phyloP scores from a whole-genome alignment of 2,329 filamentous ascomycete genomes.

The Chaetomium sp. region DNA sequence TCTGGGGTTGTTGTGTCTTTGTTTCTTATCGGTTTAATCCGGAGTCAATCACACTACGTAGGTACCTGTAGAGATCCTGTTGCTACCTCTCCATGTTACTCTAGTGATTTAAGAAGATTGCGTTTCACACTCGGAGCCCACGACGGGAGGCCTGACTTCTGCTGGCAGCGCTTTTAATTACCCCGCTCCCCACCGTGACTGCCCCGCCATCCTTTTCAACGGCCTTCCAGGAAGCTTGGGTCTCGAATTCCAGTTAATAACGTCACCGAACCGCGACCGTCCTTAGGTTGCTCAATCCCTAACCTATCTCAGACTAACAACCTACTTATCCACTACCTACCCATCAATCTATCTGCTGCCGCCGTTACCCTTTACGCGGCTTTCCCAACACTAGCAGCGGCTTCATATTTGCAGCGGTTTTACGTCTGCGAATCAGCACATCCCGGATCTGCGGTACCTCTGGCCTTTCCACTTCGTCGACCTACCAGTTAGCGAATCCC shows the following conservation, averaged over 20 bases:
- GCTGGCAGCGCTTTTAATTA: neutral
- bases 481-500: neutral
- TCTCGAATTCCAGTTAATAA: conserved; percentile 22
- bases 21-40: neutral
- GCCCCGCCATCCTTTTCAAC: conserved; percentile 23
- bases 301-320: neutral
- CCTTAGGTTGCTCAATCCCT: neutral
- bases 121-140: neutral
- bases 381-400: neutral
- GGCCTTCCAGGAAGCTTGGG: conserved; percentile 21
- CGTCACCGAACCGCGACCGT: conserved; percentile 12
- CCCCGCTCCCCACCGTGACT: conserved; percentile 21
- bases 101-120: neutral
- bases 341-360: neutral
- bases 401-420: neutral
- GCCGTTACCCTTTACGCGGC: neutral
- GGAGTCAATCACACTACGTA: neutral
- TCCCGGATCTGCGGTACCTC: neutral
- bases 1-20: neutral
- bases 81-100: no score
- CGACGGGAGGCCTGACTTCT: neutral
- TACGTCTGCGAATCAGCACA: neutral
- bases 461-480: no score
- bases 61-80: neutral
- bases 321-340: neutral